Conservation (phyloP, 768 basidiomycete genomes). For the Hygrocybe punicea region DNA sequence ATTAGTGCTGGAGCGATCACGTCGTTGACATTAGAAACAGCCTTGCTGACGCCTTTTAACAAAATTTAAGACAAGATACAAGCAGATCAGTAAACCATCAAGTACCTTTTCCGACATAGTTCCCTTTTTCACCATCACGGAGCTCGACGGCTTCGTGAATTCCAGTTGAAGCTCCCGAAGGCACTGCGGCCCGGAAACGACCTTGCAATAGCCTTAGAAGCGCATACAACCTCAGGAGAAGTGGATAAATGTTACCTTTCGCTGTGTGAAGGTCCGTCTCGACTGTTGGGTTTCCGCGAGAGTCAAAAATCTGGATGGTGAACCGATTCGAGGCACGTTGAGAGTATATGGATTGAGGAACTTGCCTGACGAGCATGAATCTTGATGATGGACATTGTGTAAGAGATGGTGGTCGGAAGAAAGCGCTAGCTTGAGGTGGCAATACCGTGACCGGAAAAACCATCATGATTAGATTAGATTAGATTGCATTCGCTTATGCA, state of each 20-base stretch:
- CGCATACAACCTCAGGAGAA: neutral
- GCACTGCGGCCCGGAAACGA: constrained; percentile 90
- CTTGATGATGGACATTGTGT: constrained; percentile 87
- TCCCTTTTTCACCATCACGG: constrained; percentile 90
- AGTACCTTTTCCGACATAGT: constrained; percentile 94
- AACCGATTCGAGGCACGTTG: neutral
- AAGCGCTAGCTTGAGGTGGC: constrained; percentile 8
- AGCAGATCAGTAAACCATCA: constrained; percentile 6
- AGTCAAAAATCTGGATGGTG: constrained; percentile 87
- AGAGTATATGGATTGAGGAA: neutral
- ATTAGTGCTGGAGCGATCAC: constrained; percentile 86
- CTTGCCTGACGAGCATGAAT: constrained; percentile 87
- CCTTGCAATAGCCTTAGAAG: constrained; percentile 44
- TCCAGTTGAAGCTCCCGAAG: constrained; percentile 98
- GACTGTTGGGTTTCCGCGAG: constrained; percentile 96
- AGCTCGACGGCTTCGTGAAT: constrained; percentile 98
- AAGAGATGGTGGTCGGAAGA: constrained; percentile 27
- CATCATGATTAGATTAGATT: neutral
- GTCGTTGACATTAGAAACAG: constrained; percentile 91
- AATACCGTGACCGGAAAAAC: neutral
- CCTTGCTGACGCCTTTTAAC: constrained; percentile 79
- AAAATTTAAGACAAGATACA: constrained; percentile 9
- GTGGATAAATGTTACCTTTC: constrained; percentile 56
- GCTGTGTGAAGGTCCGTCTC: constrained; percentile 87
- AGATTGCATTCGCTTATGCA: neutral